phyloP scores from a whole-genome alignment of 2,329 filamentous ascomycete species.

The Clarireedia sp. region DNA sequence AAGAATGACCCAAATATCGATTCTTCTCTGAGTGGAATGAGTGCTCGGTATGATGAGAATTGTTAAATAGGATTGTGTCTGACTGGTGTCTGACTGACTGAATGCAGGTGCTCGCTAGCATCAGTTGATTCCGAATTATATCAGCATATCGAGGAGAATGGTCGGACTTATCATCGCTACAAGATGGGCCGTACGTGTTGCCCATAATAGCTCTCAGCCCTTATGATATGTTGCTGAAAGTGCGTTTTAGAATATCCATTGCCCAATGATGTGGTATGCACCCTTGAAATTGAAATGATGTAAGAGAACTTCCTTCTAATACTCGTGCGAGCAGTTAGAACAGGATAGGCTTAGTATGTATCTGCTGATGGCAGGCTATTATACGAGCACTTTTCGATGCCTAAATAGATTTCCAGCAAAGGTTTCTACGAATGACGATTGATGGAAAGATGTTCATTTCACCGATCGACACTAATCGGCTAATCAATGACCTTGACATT shows the following conservation, averaged over 20 bases:
- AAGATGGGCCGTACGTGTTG: constrained; percentile 2
- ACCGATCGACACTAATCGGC: background rate
- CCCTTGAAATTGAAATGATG: no score
- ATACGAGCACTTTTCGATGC: background rate
- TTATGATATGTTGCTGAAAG: no score
- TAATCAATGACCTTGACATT: constrained; percentile 3
- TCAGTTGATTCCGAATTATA: constrained; percentile 3
- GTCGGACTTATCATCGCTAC: constrained; percentile 7
- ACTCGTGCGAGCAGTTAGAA: background rate
- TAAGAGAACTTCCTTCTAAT: no score
- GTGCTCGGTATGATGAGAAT: background rate
- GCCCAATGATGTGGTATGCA: constrained; percentile 3
- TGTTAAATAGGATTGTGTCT: background rate
- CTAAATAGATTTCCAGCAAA: constrained; percentile 2
- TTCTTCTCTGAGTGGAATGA: constrained; percentile 4
- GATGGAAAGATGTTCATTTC: constrained; percentile 6
- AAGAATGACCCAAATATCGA: background rate
- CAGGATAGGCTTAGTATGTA: constrained; percentile 1
- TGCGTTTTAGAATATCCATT: constrained; percentile 1
- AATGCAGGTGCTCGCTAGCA: background rate
- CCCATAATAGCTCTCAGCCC: no score
- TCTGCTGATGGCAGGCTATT: no score
- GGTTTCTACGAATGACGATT: constrained; percentile 1
- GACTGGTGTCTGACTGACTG: background rate
- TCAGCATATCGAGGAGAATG: constrained; percentile 6